These are phyloP conservation scores for Barnettozyma californica DNA, from an alignment of 805 yeast species.

Conservation along the genomic window DNA sequence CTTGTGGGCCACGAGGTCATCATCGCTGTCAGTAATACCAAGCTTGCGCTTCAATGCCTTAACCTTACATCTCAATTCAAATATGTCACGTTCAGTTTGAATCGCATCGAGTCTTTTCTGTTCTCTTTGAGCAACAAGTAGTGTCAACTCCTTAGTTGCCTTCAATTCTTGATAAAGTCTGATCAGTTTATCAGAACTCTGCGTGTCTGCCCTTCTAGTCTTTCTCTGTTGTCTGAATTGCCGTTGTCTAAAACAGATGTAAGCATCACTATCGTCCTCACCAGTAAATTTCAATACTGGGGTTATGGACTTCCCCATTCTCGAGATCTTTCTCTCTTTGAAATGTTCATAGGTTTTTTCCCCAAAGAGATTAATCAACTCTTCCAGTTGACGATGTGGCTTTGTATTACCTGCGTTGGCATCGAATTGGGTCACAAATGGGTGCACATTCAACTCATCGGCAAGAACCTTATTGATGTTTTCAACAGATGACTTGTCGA, in stretches of 20 bases:
- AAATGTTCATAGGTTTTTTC: conserved; percentile 71
- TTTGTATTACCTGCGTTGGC: conserved; percentile 28
- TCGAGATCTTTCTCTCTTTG: conserved; percentile 64
- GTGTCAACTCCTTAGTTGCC: conserved; percentile 63
- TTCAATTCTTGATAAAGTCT: conserved; percentile 70
- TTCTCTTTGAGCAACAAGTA: conserved; percentile 73
- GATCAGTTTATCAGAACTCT: conserved; percentile 80
- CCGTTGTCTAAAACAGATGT: conserved; percentile 91
- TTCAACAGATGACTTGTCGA: conserved; percentile 44
- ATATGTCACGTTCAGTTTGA: conserved; percentile 59
- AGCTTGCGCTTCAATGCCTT: conserved; percentile 71
- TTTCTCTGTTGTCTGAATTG: conserved; percentile 94
- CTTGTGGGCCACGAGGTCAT: conserved; percentile 73
- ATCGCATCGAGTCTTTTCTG: conserved; percentile 53
- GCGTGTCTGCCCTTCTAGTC: conserved; percentile 89
- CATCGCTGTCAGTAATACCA: conserved; percentile 79
- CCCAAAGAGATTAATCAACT: conserved; percentile 57
- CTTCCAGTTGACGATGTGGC: conserved; percentile 39
- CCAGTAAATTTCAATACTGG: conserved; percentile 77
- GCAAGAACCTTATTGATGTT: conserved; percentile 54
- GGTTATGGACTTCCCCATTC: conserved; percentile 64
- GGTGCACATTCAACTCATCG: conserved; percentile 47
- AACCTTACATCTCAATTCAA: conserved; percentile 65
- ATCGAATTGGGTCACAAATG: conserved; percentile 55
- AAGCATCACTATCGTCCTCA: conserved; percentile 91